These are phyloP conservation scores for Solioccasus polychromus DNA, from an alignment of 768 basidiomycete species.

Conservation along the genomic window DNA sequence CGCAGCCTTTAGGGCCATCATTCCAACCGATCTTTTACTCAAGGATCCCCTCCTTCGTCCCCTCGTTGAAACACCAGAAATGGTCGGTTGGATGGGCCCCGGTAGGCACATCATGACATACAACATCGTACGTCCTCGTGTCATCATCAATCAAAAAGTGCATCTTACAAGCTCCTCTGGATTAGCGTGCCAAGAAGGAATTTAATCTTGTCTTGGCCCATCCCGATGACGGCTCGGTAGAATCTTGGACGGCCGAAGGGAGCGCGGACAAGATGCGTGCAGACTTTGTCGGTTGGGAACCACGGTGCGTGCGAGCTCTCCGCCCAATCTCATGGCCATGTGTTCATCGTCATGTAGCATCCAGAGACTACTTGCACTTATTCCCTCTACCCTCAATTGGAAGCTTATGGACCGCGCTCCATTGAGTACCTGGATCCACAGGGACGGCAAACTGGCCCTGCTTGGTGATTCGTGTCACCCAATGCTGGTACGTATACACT, in stretches of 20 bases:
- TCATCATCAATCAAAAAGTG: too few relatives aligned
- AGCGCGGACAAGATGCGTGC: slow-evolving; percentile 44
- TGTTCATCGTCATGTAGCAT: slow-evolving; percentile 28
- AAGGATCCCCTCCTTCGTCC: slow-evolving; percentile 49
- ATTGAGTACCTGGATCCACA: slow-evolving; percentile 48
- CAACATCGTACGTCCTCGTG: slow-evolving; percentile 42
- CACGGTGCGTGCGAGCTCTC: slow-evolving; percentile 33
- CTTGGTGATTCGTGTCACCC: slow-evolving; percentile 59
- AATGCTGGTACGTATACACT: slow-evolving; percentile 38
- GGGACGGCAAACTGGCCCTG: slow-evolving; percentile 39
- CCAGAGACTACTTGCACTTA: slow-evolving; percentile 43
- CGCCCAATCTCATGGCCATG: background rate
- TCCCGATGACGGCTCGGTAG: slow-evolving; percentile 38
- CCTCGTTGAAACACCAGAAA: slow-evolving; percentile 50
- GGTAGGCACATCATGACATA: slow-evolving; percentile 44
- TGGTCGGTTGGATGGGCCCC: slow-evolving; percentile 62
- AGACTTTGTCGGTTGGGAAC: slow-evolving; percentile 49
- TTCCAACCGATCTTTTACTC: slow-evolving; percentile 44
- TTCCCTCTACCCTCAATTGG: slow-evolving; percentile 46
- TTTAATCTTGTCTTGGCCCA: slow-evolving; percentile 47
- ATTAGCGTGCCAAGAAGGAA: slow-evolving; percentile 36
- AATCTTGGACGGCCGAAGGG: slow-evolving; percentile 45
- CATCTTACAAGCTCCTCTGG: too few relatives aligned
- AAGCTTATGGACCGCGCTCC: slow-evolving; percentile 48
- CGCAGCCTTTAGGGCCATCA: slow-evolving; percentile 56